Evolutionary conservation across 345 rosid genomes (phyloP).

Genomic region (Pelargonium nanum): DNA sequence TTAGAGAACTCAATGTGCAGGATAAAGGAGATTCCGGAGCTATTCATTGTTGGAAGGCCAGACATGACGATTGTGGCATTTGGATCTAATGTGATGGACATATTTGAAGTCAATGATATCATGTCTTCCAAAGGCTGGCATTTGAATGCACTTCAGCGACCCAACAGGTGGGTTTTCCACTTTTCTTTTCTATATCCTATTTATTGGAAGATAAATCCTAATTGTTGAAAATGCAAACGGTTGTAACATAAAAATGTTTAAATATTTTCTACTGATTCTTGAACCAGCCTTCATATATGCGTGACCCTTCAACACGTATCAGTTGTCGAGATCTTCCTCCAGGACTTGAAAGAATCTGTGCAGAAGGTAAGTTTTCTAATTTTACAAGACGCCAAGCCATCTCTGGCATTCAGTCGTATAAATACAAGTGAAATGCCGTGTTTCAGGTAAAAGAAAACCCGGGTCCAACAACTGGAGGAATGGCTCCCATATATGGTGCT

Average conservation of each 20-base stretch:
- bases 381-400: too few relatives aligned
- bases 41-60: conserved; percentile 72
- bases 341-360: conserved; percentile 62
- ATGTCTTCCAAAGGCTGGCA: conserved; percentile 93
- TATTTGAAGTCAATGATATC: conserved; percentile 85
- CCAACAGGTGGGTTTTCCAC: conserved; percentile 58
- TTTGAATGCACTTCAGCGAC: conserved; percentile 85
- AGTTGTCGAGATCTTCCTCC: conserved; percentile 46
- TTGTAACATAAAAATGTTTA: too few relatives aligned
- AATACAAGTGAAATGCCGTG: background rate
- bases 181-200: too few relatives aligned
- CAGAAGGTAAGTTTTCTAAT: conserved; percentile 44
- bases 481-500: conserved; percentile 92
- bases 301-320: conserved; percentile 81
- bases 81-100: conserved; percentile 61
- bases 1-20: conserved; percentile 22
- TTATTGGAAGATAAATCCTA: too few relatives aligned
- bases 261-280: conserved; percentile 8
- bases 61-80: conserved; percentile 85
- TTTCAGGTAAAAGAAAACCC: conserved; percentile 71
- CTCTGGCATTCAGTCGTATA: too few relatives aligned
- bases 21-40: conserved; percentile 55
- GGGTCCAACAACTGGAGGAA: conserved; percentile 73
- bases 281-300: conserved; percentile 75
- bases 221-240: too few relatives aligned